These are phyloP conservation scores for Pestalotiopsis sp. DNA, from an alignment of 2,329 filamentous ascomycete species.

Conservation along the genomic window DNA sequence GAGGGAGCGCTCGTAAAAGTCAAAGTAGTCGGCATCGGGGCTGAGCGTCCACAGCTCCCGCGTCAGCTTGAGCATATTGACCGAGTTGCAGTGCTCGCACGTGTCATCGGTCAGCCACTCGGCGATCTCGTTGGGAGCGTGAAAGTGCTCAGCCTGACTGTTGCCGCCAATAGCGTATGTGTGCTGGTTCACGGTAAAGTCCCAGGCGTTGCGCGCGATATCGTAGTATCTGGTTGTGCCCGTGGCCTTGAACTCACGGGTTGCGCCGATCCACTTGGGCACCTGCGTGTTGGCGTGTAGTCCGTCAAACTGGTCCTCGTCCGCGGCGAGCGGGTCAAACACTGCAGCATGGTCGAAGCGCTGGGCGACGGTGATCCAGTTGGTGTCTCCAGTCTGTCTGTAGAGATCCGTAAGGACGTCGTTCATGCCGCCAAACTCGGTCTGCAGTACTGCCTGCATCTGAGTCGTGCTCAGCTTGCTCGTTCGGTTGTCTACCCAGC, in stretches of 20 bases:
- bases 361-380: conserved; percentile 48
- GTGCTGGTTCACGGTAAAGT: conserved; percentile 46
- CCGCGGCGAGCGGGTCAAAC: conserved; percentile 47
- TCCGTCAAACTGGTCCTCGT: conserved; percentile 47
- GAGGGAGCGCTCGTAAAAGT: conserved; percentile 54
- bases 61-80: conserved; percentile 60
- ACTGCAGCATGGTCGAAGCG: conserved; percentile 52
- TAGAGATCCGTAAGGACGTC: conserved; percentile 52
- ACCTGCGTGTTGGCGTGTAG: conserved; percentile 57
- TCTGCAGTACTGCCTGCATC: conserved; percentile 51
- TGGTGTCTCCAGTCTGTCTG: conserved; percentile 45
- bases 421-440: conserved; percentile 58
- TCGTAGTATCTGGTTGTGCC: conserved; percentile 46
- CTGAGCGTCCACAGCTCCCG: conserved; percentile 51
- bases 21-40: conserved; percentile 48
- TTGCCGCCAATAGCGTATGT: conserved; percentile 57
- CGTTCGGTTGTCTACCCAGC: conserved; percentile 53
- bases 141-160: conserved; percentile 56
- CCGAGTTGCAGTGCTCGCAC: conserved; percentile 55
- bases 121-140: conserved; percentile 46
- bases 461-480: conserved; percentile 40
- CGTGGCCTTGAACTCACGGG: conserved; percentile 50
- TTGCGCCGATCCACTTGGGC: conserved; percentile 56
- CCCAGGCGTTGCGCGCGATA: conserved; percentile 53
- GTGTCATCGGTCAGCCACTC: conserved; percentile 47